Base-by-base conservation (phyloP, 2,329 filamentous ascomycete genomes). In the Scedosporium apiospermum region DNA sequence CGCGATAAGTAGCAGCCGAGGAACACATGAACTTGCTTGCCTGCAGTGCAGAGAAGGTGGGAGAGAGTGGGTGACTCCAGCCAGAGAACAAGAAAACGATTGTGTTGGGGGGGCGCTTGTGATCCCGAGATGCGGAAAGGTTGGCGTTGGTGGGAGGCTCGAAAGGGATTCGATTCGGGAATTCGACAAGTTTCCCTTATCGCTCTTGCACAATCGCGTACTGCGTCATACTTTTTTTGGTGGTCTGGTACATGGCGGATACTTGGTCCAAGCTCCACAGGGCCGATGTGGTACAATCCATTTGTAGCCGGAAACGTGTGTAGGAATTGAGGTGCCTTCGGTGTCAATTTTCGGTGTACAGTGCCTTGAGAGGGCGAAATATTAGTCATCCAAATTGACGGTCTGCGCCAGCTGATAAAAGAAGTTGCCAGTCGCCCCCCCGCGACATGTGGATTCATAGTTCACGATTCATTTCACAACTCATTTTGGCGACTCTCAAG, bases 11-110 rank as follows among this genome's bases (percentile, higher is more conserved):
- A 42, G 60, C 44, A 41, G 49, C 49, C 26, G 44, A 23, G 30
- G 60, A n/a, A 23, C 27, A 57, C 60, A 61, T 61, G 46, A 61
- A 61, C 60, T 55, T 61, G 34, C 34, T 38, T 38, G 34, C 34
- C 34, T 38, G 49, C 49, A 26, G 38, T 26, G 57, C 42, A 41
- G 14, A 41, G 23, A 51, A 3, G 23, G 18, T 23, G 12, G 21
- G 51, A 18, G 23, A 55, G 12, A 27, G 51, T 18, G 51, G 23
- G 16, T 14, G 12, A 18, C 51, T 14, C 51, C 51, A 55, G 51
- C 51, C 51, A 27, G 21, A 23, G 23, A 49, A 49, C n/a, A 49
- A 49, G 9, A 14, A 49, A 49, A 49, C 18, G 21, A 23, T 55
- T 55, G 51, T 14, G 7, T 6, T 55, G 21, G 18, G 6, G 6